A percentile compares a stretch with the other conserved stretches of the same genome.
phyloP scores from a whole-genome alignment of 1,284 basidiomycete genomes.

The Stereum hirsutum region DNA sequence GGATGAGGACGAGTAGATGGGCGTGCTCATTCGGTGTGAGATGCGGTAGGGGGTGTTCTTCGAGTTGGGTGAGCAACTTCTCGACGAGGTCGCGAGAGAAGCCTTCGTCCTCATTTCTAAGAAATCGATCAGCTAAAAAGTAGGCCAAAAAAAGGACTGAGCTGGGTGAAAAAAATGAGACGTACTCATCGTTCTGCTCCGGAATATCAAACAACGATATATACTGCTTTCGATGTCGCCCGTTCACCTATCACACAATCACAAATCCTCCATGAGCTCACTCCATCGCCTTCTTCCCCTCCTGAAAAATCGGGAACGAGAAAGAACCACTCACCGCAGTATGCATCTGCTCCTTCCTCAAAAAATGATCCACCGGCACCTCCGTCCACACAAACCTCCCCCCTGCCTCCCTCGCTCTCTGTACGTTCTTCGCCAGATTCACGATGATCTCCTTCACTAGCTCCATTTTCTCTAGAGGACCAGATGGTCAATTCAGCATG shows the following conservation, averaged over 20 bases:
- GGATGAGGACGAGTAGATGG: constrained; percentile 72
- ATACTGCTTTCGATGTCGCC: constrained; percentile 25
- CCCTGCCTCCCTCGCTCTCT: constrained; percentile 10
- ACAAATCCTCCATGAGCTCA: not conserved
- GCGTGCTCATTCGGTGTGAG: constrained; percentile 72
- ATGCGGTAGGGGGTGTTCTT: constrained; percentile 55
- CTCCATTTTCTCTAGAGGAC: constrained; percentile 61
- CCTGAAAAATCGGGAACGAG: too few species aligned
- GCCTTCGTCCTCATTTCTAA: constrained; percentile 37
- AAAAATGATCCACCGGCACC: constrained; percentile 48
- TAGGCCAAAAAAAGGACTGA: too few species aligned
- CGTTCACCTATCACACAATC: constrained; percentile 13
- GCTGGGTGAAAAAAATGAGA: not conserved
- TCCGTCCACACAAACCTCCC: constrained; percentile 30
- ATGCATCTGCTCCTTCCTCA: constrained; percentile 24
- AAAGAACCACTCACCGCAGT: constrained; percentile 13
- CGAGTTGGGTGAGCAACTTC: constrained; percentile 57
- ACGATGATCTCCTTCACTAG: constrained; percentile 76
- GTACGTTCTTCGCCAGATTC: constrained; percentile 43
- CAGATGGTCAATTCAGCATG: not conserved
- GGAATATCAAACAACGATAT: constrained; percentile 31
- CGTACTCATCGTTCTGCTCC: constrained; percentile 32
- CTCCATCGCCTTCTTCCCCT: too few species aligned
- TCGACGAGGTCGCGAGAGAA: constrained; percentile 58
- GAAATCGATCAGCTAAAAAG: not conserved